Evolutionary conservation across 257 asterid genomes (phyloP), one percentile per base, ranked within the genome.

Genomic region (Przewalskia tangutica): DNA sequence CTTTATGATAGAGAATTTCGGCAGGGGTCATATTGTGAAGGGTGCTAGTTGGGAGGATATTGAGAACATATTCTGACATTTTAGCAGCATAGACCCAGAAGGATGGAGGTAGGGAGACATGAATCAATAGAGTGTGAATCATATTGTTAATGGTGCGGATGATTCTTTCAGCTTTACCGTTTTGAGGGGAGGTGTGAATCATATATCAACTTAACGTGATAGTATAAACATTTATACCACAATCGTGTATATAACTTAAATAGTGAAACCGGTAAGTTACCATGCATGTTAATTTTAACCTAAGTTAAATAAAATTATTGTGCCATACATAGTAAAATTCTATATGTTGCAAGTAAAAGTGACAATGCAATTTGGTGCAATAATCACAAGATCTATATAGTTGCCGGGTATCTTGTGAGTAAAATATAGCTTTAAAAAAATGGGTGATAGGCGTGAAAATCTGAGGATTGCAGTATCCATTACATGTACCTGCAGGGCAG

Each of bases 321-420:
- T 66, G 23, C 0, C 75, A 16, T 1, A 8, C 75, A 16, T 1
- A 8, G 32, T 36, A 38, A 38, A 66, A 38, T 38, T 38, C 51
- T 38, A 38, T 14, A 36, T 38, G 14, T 38, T 16, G 76, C 16
- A 66, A 4, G 14, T 3, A 4, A 38, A 66, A 17, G 76, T 66
- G 76, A n/a, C 20, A 50, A 14, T 50, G 60, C 46, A 38, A 67
- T 48, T 75, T 75, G 60, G 62, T 48, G 42, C 14, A 75, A 13
- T 50, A 53, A 75, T 75, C 80, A 75, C 80, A 75, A 75, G 80
- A 75, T 50, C 16, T 75, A 23, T 13, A 27, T 50, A 75, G 80
- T 14, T 75, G 46, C 14, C 80, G 3, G 3, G 80, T 7, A 27
- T 75, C 80, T 50, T 75, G 80, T 75, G 80, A 75, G 80, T 50